Conservation (phyloP, 805 yeast genomes). For the Ogataea allantospora region DNA sequence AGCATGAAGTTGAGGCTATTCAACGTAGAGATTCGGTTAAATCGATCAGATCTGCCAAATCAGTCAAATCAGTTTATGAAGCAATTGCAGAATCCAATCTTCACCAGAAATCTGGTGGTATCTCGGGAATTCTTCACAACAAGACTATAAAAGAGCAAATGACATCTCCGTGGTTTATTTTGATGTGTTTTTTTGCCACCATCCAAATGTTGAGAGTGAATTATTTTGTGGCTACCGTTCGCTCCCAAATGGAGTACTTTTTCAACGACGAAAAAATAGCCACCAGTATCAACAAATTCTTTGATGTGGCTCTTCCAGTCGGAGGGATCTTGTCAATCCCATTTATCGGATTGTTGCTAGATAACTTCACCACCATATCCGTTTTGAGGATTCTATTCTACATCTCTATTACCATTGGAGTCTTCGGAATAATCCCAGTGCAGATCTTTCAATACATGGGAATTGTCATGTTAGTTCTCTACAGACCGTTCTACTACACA, state of each 20-base stretch:
- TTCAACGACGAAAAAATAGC: conserved; percentile 54
- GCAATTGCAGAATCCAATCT: conserved; percentile 60
- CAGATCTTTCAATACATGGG: conserved; percentile 60
- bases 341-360: conserved; percentile 76
- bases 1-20: conserved; percentile 18
- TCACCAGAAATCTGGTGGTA: conserved; percentile 55
- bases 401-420: conserved; percentile 63
- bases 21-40: conserved; percentile 36
- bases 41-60: conserved; percentile 42
- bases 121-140: conserved; percentile 80
- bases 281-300: conserved; percentile 60
- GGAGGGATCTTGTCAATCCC: conserved; percentile 91
- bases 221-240: conserved; percentile 87
- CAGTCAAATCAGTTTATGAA: conserved; percentile 58
- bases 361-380: conserved; percentile 62
- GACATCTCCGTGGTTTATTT: conserved; percentile 66
- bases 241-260: conserved; percentile 76
- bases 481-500: conserved; percentile 91
- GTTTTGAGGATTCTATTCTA: conserved; percentile 51
- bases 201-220: conserved; percentile 90
- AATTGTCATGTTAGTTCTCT: conserved; percentile 68
- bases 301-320: conserved; percentile 81
- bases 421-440: conserved; percentile 60
- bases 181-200: conserved; percentile 77
- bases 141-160: conserved; percentile 40